A percentile compares a stretch with the other conserved stretches of the same genome.
phyloP scores from a whole-genome alignment of 2,329 filamentous ascomycete genomes.

The Claviceps humidiphila region DNA sequence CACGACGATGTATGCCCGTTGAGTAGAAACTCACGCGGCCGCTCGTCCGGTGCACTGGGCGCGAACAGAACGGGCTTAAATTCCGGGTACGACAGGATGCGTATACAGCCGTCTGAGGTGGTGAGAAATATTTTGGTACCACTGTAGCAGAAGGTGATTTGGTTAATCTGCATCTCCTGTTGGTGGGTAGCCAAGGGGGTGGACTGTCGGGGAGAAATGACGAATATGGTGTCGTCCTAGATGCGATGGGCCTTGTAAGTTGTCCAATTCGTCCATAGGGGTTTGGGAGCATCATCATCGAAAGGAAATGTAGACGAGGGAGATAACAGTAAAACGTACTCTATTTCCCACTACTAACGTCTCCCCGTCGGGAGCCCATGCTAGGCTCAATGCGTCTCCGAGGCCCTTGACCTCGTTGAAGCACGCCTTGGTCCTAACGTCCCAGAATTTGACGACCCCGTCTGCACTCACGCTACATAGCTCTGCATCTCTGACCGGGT shows the following conservation, averaged over 20 bases:
- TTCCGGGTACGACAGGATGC: constrained; percentile 55
- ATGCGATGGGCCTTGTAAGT: neutral
- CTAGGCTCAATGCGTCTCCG: constrained; percentile 56
- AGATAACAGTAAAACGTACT: constrained; percentile 27
- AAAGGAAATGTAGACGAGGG: neutral
- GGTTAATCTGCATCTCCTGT: constrained; percentile 54
- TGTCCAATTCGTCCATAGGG: neutral
- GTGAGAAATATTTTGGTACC: constrained; percentile 58
- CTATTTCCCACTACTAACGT: constrained; percentile 61
- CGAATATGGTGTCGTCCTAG: constrained; percentile 49
- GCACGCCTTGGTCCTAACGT: constrained; percentile 59
- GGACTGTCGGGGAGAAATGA: constrained; percentile 46
- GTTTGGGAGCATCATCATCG: neutral
- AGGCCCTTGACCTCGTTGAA: constrained; percentile 55
- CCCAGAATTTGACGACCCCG: constrained; percentile 67
- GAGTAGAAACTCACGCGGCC: constrained; percentile 41
- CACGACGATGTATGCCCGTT: constrained; percentile 64
- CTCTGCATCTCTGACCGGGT: constrained; percentile 63
- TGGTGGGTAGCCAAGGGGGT: constrained; percentile 44
- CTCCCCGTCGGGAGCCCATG: constrained; percentile 60
- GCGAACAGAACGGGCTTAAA: constrained; percentile 42
- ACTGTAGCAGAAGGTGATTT: constrained; percentile 61
- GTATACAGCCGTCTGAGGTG: constrained; percentile 56
- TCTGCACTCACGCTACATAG: constrained; percentile 63
- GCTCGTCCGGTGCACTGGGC: constrained; percentile 24